Base-by-base conservation (phyloP, 805 yeast genomes). In the Candida schatavii region DNA sequence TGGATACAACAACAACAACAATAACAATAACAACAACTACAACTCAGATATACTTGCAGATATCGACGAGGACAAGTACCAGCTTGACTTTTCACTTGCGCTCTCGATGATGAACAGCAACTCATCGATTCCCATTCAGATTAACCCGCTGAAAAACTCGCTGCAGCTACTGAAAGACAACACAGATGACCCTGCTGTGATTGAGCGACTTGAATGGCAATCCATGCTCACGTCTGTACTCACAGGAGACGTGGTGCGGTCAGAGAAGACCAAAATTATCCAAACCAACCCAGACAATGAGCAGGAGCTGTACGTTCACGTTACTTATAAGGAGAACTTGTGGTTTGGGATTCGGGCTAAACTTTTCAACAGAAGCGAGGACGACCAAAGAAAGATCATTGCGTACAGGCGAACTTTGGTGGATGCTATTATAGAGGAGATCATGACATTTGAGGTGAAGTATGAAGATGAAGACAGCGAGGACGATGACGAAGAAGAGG, bases 121-220 rank as follows among this genome's bases (percentile, higher is more conserved):
- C 35, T 35, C 66, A 13, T 71, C 70, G 20, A 51, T 66, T 36
- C 63, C 66, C 21, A 54, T 66, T 43, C 66, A 50, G 47, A 61
- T 59, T 35, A 66, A 30, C 50, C 39, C 39, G 10, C 61, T 0
- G 22, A 59, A 58, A 62, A 67, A 50, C 54, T 59, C 55, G 38
- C 62, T 52, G 35, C 73, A 48, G 59, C 59, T 70, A 47, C 52
- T 64, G 51, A 44, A 58, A 50, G 76, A 62, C 64, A 63, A 44
- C 20, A 57, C 64, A 17, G 72, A 67, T 37, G 74, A 71, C 49
- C 74, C 76, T 1, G 66, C 67, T 11, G 80, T 83, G 5, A 54
- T 81, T 9, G 97, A 89, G 56, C 74, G 98, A 37, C 68, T 90
- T 10, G 96, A 89, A 63, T 93, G 99, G 99, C 98, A 93, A 62